These are phyloP conservation scores for Zizania latifolia DNA, from an alignment of 176 grass and related monocot species.

Conservation along the genomic window DNA sequence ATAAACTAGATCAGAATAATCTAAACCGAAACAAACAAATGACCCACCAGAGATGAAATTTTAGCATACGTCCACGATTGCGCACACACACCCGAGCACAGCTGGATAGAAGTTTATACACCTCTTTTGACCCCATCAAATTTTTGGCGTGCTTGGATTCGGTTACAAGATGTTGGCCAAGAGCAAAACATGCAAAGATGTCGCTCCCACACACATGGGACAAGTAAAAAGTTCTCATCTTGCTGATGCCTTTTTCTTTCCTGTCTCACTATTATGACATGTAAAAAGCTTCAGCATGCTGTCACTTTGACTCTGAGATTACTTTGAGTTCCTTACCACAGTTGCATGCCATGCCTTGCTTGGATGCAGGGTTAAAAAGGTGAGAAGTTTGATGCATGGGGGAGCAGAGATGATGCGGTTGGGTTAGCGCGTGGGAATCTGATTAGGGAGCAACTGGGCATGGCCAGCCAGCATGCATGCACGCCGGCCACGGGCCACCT, in stretches of 20 bases:
- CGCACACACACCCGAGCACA: too few species aligned
- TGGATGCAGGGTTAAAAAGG: slow-evolving; percentile 26
- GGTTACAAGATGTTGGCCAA: slow-evolving; percentile 33
- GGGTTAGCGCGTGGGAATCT: slow-evolving; percentile 83
- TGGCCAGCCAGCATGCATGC: too few species aligned
- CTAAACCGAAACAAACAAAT: too few species aligned
- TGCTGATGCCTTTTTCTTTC: background rate
- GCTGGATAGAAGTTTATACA: too few species aligned
- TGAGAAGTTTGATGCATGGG: background rate
- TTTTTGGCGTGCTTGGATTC: background rate
- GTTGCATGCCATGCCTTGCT: background rate
- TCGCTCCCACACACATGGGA: slow-evolving; percentile 10
- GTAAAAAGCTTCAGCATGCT: slow-evolving; percentile 11
- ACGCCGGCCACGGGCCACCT: slow-evolving; percentile 54
- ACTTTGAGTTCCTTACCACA: background rate
- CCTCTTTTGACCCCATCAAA: too few species aligned
- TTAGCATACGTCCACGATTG: too few species aligned
- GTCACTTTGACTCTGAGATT: slow-evolving; percentile 4
- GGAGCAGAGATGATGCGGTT: slow-evolving; percentile 44
- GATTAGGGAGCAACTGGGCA: slow-evolving; percentile 58
- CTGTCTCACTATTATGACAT: background rate
- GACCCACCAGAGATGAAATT: too few species aligned
- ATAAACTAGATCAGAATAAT: too few species aligned
- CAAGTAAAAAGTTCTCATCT: background rate
- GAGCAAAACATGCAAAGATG: slow-evolving; percentile 56